phyloP scores from a whole-genome alignment of 331 rosid species.

The Telfairia occidentalis region DNA sequence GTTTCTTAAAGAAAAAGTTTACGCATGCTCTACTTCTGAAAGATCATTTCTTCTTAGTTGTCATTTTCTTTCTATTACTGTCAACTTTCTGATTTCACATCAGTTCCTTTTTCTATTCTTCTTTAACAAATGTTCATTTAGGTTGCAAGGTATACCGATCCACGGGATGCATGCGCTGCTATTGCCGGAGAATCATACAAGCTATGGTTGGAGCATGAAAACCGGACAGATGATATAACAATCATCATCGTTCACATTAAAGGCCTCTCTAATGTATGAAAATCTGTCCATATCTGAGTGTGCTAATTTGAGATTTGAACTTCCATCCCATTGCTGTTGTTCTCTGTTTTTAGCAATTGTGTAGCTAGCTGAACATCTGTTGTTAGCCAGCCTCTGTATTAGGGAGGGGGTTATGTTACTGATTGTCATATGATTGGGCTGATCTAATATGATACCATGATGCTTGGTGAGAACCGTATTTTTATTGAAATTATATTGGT shows the following conservation, averaged over 20 bases:
- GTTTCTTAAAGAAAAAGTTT: not conserved
- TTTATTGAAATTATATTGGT: not conserved
- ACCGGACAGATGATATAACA: constrained; percentile 92
- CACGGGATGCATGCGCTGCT: constrained; percentile 94
- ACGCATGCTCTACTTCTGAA: not conserved
- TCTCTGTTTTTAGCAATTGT: not conserved
- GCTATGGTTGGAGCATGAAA: constrained; percentile 75
- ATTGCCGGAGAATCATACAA: constrained; percentile 94
- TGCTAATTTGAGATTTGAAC: not conserved
- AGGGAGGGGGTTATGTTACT: not conserved
- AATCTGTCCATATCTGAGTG: not conserved
- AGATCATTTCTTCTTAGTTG: not conserved
- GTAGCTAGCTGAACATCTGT: not conserved
- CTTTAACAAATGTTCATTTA: constrained; percentile 26
- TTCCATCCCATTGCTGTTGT: not conserved
- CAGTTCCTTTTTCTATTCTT: not conserved
- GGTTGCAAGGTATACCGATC: constrained; percentile 83
- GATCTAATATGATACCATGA: not conserved
- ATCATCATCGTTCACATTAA: constrained; percentile 81
- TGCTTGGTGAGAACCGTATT: not conserved
- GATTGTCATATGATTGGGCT: constrained; percentile 13
- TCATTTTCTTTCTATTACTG: not conserved
- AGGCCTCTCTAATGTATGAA: constrained; percentile 69
- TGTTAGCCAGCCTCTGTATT: not conserved
- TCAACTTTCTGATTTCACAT: not conserved